phyloP scores from a whole-genome alignment of 345 rosid species.

The Brassica cretica region DNA sequence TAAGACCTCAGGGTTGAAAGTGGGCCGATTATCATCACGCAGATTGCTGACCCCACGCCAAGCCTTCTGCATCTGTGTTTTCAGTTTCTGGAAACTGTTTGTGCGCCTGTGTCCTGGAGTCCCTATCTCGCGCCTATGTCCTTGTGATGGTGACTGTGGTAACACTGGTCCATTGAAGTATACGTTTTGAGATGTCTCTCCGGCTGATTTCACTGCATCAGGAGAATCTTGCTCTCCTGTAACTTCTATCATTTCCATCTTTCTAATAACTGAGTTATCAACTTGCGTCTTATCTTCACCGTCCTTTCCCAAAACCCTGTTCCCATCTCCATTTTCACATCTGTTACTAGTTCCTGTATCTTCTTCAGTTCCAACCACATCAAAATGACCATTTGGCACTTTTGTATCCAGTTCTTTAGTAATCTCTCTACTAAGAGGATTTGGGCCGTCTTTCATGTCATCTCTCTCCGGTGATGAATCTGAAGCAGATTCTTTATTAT shows the following conservation, averaged over 20 bases:
- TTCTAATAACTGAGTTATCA: constrained; percentile 39
- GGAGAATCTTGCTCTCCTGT: constrained; percentile 45
- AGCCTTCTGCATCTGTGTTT: constrained; percentile 80
- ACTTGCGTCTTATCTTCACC: constrained; percentile 25
- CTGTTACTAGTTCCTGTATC: too few species aligned
- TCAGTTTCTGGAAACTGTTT: constrained; percentile 70
- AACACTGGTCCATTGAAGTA: constrained; percentile 37
- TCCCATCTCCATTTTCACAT: too few species aligned
- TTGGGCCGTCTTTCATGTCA: background rate
- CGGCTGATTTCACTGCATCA: constrained; percentile 32
- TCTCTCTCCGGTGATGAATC: constrained; percentile 26
- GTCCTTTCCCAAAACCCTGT: constrained; percentile 2
- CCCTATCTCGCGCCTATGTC: constrained; percentile 65
- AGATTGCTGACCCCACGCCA: constrained; percentile 73
- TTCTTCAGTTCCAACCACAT: background rate
- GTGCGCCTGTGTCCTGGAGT: constrained; percentile 48
- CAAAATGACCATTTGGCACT: constrained; percentile 23
- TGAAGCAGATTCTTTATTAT: constrained; percentile 20
- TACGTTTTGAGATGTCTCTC: constrained; percentile 36
- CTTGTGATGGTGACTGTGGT: constrained; percentile 41
- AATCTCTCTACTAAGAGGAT: constrained; percentile 17
- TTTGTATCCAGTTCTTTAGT: constrained; percentile 8
- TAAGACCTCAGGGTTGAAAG: constrained; percentile 91
- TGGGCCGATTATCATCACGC: constrained; percentile 49
- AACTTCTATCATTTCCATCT: constrained; percentile 57